Percentiles rank a stretch among this genome's conserved stretches.
phyloP scores from a whole-genome alignment of 2,329 filamentous ascomycete species.

The Cytospora paraplurivora region DNA sequence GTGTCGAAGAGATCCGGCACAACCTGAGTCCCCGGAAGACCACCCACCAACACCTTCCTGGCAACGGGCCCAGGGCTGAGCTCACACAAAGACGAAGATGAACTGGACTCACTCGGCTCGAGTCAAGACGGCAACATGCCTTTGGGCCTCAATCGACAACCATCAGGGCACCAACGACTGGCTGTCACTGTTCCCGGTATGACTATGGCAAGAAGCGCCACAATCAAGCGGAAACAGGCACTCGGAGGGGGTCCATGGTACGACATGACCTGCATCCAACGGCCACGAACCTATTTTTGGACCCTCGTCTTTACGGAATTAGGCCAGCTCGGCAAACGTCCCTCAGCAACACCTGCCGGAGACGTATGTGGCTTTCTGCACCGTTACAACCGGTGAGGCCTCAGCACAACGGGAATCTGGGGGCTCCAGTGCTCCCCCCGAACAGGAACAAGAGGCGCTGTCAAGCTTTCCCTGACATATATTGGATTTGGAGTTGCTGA shows the following conservation, averaged over 20 bases:
- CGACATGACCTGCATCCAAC: slow-evolving; percentile 4
- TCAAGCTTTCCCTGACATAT: slow-evolving; percentile 15
- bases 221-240: slow-evolving; percentile 26
- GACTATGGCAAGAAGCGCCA: slow-evolving; percentile 15
- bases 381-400: slow-evolving; percentile 13
- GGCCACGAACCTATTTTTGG: slow-evolving; percentile 17
- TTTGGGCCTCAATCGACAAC: slow-evolving; percentile 2
- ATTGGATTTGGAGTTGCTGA: slow-evolving; percentile 15
- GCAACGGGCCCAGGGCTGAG: neutral
- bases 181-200: slow-evolving; percentile 15
- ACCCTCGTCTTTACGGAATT: neutral
- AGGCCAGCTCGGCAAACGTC: neutral
- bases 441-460: slow-evolving; percentile 1
- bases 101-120: slow-evolving; percentile 3
- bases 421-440: neutral
- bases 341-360: neutral
- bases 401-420: slow-evolving; percentile 1
- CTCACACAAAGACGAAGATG: slow-evolving; percentile 6
- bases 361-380: slow-evolving; percentile 17
- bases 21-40: neutral
- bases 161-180: slow-evolving; percentile 16
- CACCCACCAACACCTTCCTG: neutral
- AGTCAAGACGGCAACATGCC: slow-evolving; percentile 20
- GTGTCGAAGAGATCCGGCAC: neutral
- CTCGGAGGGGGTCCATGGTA: slow-evolving; percentile 14